phyloP scores from a whole-genome alignment of 345 rosid genomes.

The Lenwebbia sp. region DNA sequence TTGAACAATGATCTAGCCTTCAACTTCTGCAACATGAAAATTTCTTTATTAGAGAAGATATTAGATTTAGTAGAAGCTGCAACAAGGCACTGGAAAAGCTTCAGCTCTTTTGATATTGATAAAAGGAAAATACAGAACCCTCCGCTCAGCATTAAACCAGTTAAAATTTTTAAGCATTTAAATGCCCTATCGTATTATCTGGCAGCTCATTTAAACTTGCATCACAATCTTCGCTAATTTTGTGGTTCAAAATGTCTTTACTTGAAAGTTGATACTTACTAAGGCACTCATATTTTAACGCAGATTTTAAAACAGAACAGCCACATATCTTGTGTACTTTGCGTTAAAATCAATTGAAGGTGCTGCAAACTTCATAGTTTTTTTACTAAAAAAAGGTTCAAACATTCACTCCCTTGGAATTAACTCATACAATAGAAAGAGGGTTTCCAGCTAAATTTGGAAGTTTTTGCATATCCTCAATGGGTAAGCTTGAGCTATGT shows the following conservation, averaged over 20 bases:
- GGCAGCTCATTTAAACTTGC: not conserved
- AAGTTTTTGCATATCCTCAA: not conserved
- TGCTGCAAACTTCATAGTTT: not conserved
- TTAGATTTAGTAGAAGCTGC: not conserved
- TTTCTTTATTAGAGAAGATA: conserved; percentile 6
- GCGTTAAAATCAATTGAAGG: not conserved
- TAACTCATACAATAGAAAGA: not conserved
- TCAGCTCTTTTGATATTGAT: not conserved
- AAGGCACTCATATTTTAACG: not conserved
- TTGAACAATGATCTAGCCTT: conserved; percentile 70
- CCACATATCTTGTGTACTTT: not conserved
- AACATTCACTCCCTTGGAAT: not conserved
- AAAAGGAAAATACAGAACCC: not conserved
- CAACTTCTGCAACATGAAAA: conserved; percentile 38
- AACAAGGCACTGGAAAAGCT: not conserved
- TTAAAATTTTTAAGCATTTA: not conserved
- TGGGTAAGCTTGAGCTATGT: not conserved
- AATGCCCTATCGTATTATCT: not conserved
- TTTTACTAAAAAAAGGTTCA: not conserved
- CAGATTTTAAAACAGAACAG: not conserved
- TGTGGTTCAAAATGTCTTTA: not conserved
- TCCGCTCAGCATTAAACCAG: not conserved
- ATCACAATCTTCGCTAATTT: not conserved
- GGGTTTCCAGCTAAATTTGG: not conserved
- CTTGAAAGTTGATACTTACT: not conserved